phyloP scores from a whole-genome alignment of 202 grass and related monocot genomes.

The Musa balbisiana region DNA sequence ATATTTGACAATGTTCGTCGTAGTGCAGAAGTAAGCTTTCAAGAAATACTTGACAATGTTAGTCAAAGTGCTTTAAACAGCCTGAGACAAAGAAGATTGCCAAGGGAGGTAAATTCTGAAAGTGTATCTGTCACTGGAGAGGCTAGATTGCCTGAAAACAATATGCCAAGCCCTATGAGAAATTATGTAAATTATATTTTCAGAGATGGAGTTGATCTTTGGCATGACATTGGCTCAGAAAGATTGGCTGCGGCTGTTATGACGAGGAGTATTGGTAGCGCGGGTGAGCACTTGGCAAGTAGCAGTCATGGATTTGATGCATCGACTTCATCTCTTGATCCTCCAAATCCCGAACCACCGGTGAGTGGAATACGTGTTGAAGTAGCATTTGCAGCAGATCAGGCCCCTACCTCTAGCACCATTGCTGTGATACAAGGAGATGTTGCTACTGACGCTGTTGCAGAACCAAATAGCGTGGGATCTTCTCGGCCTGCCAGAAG shows the following conservation, averaged over 20 bases:
- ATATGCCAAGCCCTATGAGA: constrained; percentile 31
- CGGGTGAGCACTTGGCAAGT: constrained; percentile 34
- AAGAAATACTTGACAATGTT: too few species aligned
- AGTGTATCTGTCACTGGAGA: constrained; percentile 17
- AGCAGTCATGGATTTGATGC: constrained; percentile 40
- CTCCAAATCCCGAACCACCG: constrained; percentile 42
- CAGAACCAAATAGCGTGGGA: constrained; percentile 19
- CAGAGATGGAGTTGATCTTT: constrained; percentile 55
- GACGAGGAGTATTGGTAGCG: constrained; percentile 56
- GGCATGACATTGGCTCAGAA: constrained; percentile 59
- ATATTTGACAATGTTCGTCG: constrained; percentile 38
- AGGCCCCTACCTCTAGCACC: constrained; percentile 74
- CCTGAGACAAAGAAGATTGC: constrained; percentile 46
- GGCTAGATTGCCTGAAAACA: constrained; percentile 31
- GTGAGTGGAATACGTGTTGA: constrained; percentile 29
- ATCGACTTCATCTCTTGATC: constrained; percentile 45
- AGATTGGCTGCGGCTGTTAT: constrained; percentile 42
- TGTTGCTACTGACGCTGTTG: constrained; percentile 31
- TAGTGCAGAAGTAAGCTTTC: constrained; percentile 13
- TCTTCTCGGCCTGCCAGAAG: constrained; percentile 23
- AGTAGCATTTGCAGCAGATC: constrained; percentile 53
- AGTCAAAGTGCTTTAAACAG: constrained; percentile 28
- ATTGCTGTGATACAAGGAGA: constrained; percentile 74
- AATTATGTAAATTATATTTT: constrained; percentile 36
- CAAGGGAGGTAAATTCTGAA: constrained; percentile 33